phyloP scores from a whole-genome alignment of 441 rosid genomes.

The Eruca vesicaria region DNA sequence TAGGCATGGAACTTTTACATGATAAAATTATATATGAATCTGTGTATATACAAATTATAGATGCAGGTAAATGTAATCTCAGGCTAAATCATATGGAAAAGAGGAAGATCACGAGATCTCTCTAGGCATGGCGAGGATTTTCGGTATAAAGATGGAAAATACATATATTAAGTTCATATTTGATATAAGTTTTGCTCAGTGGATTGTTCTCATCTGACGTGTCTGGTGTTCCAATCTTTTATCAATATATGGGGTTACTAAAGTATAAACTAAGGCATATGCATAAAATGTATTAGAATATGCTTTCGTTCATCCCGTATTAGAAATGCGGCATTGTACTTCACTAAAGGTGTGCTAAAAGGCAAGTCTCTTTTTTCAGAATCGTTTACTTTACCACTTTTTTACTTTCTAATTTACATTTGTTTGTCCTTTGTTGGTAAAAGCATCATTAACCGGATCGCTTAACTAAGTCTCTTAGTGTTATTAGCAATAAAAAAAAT shows the following conservation, averaged over 20 bases:
- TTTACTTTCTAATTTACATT: too few relatives aligned
- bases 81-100: slow-evolving; percentile 10
- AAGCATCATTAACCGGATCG: too few relatives aligned
- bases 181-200: neutral
- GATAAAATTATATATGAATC: neutral
- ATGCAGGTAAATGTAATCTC: neutral
- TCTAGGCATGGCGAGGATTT: slow-evolving; percentile 7
- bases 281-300: neutral
- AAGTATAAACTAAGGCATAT: neutral
- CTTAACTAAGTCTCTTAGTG: too few relatives aligned
- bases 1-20: neutral
- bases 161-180: neutral
- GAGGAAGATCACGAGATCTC: slow-evolving; percentile 2
- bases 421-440: too few relatives aligned
- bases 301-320: slow-evolving; percentile 14
- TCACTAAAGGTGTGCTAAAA: slow-evolving; percentile 18
- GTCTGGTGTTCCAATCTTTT: neutral
- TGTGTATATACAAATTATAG: neutral
- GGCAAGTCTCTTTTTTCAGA: slow-evolving; percentile 36
- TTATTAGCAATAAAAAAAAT: too few relatives aligned
- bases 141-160: slow-evolving; percentile 4
- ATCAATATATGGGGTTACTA: neutral
- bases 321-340: neutral
- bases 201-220: neutral
- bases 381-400: too few relatives aligned